Percentiles rank a stretch among this genome's conserved stretches.
Conservation (phyloP, 2,329 filamentous ascomycete genomes). For the Nigrospora sphaerica region DNA sequence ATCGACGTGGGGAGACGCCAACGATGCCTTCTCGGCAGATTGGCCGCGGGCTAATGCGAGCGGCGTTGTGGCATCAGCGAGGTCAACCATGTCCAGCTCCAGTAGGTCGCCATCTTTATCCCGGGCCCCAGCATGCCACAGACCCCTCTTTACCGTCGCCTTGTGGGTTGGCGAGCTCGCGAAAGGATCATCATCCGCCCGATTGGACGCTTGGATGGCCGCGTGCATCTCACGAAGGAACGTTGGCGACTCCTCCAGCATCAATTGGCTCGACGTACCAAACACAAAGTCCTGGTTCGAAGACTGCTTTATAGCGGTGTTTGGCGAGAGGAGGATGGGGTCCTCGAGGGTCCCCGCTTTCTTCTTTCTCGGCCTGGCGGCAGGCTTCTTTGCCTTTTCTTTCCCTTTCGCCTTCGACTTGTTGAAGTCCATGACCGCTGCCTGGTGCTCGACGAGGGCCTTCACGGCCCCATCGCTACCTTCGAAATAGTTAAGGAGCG, state of each 20-base stretch:
- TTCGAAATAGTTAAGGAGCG: conserved; percentile 40
- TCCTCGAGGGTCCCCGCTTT: conserved; percentile 31
- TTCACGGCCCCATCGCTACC: conserved; percentile 22
- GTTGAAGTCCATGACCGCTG: conserved; percentile 22
- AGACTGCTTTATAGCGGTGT: conserved; percentile 58
- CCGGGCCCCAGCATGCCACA: conserved; percentile 68
- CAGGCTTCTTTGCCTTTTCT: conserved; percentile 25
- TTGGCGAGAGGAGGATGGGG: conserved; percentile 58
- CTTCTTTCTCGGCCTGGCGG: conserved; percentile 25
- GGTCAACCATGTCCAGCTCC: conserved; percentile 54
- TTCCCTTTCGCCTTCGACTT: conserved; percentile 23
- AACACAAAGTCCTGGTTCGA: conserved; percentile 72
- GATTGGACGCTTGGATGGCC: conserved; percentile 54
- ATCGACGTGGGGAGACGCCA: not conserved
- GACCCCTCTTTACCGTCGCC: conserved; percentile 21
- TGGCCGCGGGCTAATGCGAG: conserved; percentile 9
- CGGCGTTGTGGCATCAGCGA: conserved; percentile 36
- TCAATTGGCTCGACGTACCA: conserved; percentile 79
- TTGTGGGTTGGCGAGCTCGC: conserved; percentile 15
- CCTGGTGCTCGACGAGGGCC: conserved; percentile 21
- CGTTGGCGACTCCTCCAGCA: conserved; percentile 62
- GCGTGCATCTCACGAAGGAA: conserved; percentile 55
- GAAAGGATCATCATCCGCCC: conserved; percentile 31
- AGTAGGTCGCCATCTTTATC: conserved; percentile 58
- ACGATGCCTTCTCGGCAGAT: not conserved